Evolutionary conservation across 441 rosid genomes (phyloP).

Genomic region (Populus trichocarpa): DNA sequence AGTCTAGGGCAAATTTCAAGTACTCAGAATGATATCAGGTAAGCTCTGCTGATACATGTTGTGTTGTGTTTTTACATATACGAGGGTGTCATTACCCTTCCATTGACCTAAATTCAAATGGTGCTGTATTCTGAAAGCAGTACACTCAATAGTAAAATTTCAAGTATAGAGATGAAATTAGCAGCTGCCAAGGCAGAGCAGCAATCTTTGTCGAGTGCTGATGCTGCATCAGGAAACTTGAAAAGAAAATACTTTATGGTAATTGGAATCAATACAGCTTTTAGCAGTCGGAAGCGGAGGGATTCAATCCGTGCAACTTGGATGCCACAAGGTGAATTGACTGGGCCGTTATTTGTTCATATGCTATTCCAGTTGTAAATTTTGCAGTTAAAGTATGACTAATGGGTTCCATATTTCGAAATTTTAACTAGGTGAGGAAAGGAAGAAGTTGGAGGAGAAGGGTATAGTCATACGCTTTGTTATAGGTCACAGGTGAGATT

Average conservation of each 20-base stretch:
- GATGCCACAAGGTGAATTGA: constrained; percentile 79
- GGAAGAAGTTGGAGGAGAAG: constrained; percentile 68
- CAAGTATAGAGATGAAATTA: constrained; percentile 48
- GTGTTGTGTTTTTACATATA: background rate
- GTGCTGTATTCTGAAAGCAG: constrained; percentile 33
- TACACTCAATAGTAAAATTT: constrained; percentile 42
- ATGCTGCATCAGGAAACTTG: constrained; percentile 27
- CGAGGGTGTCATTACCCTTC: constrained; percentile 3
- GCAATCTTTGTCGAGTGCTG: constrained; percentile 29
- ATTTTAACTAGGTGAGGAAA: constrained; percentile 45
- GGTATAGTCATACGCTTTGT: constrained; percentile 77
- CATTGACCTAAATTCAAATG: constrained; percentile 5
- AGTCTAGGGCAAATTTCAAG: constrained; percentile 29
- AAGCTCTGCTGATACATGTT: constrained; percentile 25
- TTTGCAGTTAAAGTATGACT: background rate
- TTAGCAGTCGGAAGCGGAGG: constrained; percentile 71
- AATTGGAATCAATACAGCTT: constrained; percentile 24
- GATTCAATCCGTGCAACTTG: constrained; percentile 82
- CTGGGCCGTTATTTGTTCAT: background rate
- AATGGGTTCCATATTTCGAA: background rate
- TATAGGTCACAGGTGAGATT: constrained; percentile 77
- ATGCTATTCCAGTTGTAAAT: background rate
- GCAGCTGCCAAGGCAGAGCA: constrained; percentile 49
- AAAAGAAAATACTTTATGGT: constrained; percentile 68
- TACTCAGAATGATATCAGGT: constrained; percentile 43